Conservation (phyloP, 805 yeast species). For the Starmerella vaccinii region DNA sequence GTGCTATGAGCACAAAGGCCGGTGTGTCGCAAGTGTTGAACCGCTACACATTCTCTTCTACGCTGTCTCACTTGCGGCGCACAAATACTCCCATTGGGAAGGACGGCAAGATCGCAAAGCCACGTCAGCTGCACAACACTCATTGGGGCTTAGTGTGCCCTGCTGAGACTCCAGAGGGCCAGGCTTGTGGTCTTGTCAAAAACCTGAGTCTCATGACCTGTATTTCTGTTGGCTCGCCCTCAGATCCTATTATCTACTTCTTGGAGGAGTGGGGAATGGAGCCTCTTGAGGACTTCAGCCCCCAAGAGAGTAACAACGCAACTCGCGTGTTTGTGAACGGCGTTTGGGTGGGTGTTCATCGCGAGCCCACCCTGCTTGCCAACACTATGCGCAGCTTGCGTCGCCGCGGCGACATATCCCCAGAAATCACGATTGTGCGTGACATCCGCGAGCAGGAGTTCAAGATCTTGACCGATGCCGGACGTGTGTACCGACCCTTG, state of each 20-base stretch:
- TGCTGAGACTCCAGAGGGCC: slow-evolving; percentile 99
- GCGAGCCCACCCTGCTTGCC: slow-evolving; percentile 87
- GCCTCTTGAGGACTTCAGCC: slow-evolving; percentile 90
- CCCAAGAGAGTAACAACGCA: slow-evolving; percentile 80
- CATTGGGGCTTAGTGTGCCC: slow-evolving; percentile 99
- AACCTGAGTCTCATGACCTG: slow-evolving; percentile 93
- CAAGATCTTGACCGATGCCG: slow-evolving; percentile 95
- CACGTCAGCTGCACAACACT: slow-evolving; percentile 97
- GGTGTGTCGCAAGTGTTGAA: slow-evolving; percentile 98
- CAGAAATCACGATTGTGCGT: slow-evolving; percentile 93
- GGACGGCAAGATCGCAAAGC: slow-evolving; percentile 97
- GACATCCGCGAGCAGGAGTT: slow-evolving; percentile 95
- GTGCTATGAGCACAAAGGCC: slow-evolving; percentile 96
- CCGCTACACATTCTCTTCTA: slow-evolving; percentile 97
- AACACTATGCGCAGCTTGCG: slow-evolving; percentile 84
- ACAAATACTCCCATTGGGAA: slow-evolving; percentile 98
- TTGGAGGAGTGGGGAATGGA: slow-evolving; percentile 99
- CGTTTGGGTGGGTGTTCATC: slow-evolving; percentile 98
- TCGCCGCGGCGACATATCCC: slow-evolving; percentile 88
- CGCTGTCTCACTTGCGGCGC: slow-evolving; percentile 95
- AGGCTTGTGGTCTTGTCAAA: slow-evolving; percentile 98
- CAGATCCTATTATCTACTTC: slow-evolving; percentile 84
- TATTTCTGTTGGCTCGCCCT: slow-evolving; percentile 95
- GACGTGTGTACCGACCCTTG: slow-evolving; percentile 93
- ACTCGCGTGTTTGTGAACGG: slow-evolving; percentile 95